phyloP scores from a whole-genome alignment of 1,139 yeast species.

The Sporopachydermia cereana region DNA sequence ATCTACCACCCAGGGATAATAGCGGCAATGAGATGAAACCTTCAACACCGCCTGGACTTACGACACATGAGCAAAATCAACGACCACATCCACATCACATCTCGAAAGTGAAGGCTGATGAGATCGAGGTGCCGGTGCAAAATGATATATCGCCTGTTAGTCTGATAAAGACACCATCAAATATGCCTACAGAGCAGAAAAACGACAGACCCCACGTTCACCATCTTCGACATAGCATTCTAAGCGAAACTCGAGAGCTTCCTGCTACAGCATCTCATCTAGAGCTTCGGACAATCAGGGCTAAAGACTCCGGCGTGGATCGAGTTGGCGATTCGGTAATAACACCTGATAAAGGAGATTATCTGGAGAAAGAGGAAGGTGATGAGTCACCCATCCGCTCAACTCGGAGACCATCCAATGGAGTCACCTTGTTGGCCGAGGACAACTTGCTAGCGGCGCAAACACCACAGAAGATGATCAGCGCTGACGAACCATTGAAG shows the following conservation, averaged over 20 bases:
- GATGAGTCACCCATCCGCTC: too few species aligned
- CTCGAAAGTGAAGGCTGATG: not conserved
- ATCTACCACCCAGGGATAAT: not conserved
- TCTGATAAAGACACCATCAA: not conserved
- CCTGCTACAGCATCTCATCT: not conserved
- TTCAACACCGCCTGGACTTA: not conserved
- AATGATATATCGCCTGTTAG: conserved; percentile 2
- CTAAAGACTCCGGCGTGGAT: not conserved
- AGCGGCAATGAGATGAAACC: not conserved
- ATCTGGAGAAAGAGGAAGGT: too few species aligned
- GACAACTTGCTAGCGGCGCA: too few species aligned
- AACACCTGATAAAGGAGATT: too few species aligned
- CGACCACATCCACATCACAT: conserved; percentile 2
- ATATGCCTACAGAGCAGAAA: not conserved
- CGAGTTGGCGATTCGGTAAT: not conserved
- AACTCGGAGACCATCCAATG: too few species aligned
- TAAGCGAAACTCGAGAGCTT: not conserved
- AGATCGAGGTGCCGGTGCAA: not conserved
- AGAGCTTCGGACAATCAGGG: conserved; percentile 1
- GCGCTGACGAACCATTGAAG: not conserved
- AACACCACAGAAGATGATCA: not conserved
- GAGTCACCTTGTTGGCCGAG: too few species aligned
- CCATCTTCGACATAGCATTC: not conserved
- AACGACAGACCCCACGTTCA: not conserved
- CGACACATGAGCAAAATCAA: not conserved